Evolutionary conservation across 2,329 filamentous ascomycete species (phyloP).

Genomic region (Calonectria multiphialidica): DNA sequence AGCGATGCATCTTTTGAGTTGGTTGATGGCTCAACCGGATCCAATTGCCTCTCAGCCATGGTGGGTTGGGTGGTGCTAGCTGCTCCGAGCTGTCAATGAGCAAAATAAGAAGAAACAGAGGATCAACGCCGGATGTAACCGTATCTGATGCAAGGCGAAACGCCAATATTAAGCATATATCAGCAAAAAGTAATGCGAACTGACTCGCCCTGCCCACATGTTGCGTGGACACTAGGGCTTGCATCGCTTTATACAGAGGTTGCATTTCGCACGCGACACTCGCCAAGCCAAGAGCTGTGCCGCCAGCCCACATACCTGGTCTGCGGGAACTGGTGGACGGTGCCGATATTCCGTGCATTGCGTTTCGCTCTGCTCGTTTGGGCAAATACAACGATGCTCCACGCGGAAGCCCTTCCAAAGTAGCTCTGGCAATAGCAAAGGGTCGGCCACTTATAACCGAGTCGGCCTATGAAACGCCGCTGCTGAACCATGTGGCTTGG

Average conservation of each 20-base stretch:
- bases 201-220: not conserved
- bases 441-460: slow-evolving; percentile 9
- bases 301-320: not conserved
- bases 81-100: too few species aligned
- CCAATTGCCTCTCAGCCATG: slow-evolving; percentile 13
- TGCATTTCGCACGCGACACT: slow-evolving; percentile 11
- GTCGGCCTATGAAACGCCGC: slow-evolving; percentile 9
- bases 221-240: not conserved
- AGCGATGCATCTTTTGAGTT: not conserved
- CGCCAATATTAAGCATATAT: slow-evolving; percentile 5
- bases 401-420: not conserved
- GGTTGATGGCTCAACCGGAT: not conserved
- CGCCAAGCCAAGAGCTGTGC: not conserved
- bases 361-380: not conserved
- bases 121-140: not conserved
- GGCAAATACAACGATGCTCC: slow-evolving; percentile 3
- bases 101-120: not conserved
- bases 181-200: not conserved
- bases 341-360: slow-evolving; percentile 17
- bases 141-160: not conserved
- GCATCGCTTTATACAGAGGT: slow-evolving; percentile 9
- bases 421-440: not conserved
- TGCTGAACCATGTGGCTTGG: not conserved
- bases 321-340: not conserved
- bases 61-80: not conserved